Evolutionary conservation across 139 green algal species (phyloP).

Genomic region (Chlamydomonas eustigma): DNA sequence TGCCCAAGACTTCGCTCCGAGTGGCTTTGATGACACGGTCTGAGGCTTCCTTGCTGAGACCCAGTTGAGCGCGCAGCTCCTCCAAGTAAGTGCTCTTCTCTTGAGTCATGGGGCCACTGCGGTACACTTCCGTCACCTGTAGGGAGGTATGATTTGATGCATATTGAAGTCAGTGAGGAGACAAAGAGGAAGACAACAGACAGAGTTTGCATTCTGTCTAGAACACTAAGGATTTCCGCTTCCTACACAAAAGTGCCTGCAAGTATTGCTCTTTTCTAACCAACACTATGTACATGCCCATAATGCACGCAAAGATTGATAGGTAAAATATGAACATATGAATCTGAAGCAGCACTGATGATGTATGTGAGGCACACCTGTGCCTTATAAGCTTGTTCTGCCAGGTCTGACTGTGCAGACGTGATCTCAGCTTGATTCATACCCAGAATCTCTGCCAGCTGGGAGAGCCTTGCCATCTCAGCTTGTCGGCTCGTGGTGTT

Average conservation of each 20-base stretch:
- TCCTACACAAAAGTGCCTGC: no score
- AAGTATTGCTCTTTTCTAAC: no score
- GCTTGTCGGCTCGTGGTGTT: slow-evolving; percentile 14
- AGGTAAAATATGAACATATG: no score
- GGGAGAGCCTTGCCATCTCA: slow-evolving; percentile 43
- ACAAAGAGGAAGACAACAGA: no score
- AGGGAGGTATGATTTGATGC: no score
- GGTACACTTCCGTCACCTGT: slow-evolving; percentile 35
- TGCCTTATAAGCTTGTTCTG: slow-evolving; percentile 87
- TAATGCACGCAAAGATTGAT: no score
- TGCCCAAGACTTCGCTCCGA: slow-evolving; percentile 20
- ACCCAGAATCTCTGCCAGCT: slow-evolving; percentile 50
- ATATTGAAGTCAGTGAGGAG: no score
- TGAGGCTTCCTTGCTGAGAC: slow-evolving; percentile 70
- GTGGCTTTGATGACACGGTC: slow-evolving; percentile 28
- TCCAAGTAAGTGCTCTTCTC: slow-evolving; percentile 76
- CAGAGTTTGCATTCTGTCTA: no score
- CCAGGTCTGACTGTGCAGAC: slow-evolving; percentile 75
- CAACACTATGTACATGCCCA: no score
- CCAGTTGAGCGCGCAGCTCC: slow-evolving; percentile 75
- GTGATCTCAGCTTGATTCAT: slow-evolving; percentile 52
- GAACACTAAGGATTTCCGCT: no score
- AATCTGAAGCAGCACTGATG: no score
- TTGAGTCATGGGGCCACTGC: slow-evolving; percentile 56
- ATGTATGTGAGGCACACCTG: no score